Base-by-base conservation (phyloP, 371 early-diverging fungal species). In the Zychaea mexicana region DNA sequence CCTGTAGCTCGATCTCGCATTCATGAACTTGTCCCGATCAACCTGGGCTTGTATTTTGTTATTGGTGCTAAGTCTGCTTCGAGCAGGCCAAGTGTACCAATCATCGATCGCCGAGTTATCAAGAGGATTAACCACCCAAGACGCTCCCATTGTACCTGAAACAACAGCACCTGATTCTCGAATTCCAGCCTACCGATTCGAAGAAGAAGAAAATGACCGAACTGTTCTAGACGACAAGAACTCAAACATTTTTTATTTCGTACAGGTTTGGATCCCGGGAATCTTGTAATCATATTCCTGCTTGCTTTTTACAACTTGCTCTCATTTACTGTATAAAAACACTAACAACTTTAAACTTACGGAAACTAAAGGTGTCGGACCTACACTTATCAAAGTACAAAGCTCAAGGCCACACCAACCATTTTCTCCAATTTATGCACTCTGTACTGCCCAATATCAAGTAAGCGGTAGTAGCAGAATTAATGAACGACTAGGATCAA, bases 321-420 rank as follows among this genome's bases (percentile, higher is more conserved):
- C n/a, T n/a, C n/a, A n/a, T n/a, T n/a, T n/a, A n/a, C n/a, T n/a
- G n/a, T n/a, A n/a, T n/a, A n/a, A n/a, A n/a, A n/a, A 53, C 42
- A 15, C n/a, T 31, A 28, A 49, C 64, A 30, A 64, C 21, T 66
- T 42, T 53, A 46, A 31, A n/a, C n/a, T n/a, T n/a, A n/a, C n/a
- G n/a, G n/a, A n/a, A n/a, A n/a, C n/a, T n/a, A n/a, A 70, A 95
- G 85, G 86, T 92, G 13, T 89, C 96, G 0, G 96, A 96, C 69
- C 55, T 95, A 5, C 96, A 95, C 73, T 84, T 96, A 59, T 92
- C 92, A 57, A 82, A 85, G 46, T 92, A 76, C 74, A 66, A 78
- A 49, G 71, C 78, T 2, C 68, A 74, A 42, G 93, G 94, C 21
- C 91, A 92, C 10, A 79, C 90, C 2, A 68, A 79, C 7, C 91